Conservation (phyloP, 2,329 filamentous ascomycete species). For the Niveomyces coronatus region DNA sequence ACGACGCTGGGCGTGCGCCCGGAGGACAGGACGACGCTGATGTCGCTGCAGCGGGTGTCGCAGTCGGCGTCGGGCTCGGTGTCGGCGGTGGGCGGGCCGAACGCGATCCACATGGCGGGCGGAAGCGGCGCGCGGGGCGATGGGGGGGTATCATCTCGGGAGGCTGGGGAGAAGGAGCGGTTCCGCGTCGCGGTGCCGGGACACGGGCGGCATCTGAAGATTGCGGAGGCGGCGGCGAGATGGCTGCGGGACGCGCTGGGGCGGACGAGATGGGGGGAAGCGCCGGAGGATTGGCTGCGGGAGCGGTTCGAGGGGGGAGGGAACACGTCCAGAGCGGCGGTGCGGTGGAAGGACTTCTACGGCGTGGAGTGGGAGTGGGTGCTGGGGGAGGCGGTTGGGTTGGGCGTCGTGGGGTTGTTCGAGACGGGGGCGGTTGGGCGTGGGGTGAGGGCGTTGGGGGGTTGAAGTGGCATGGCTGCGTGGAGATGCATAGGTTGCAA, state of each 20-base stretch:
- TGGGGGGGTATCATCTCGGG: neutral
- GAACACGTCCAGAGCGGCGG: conserved; percentile 25
- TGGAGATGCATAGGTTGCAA: too few species aligned
- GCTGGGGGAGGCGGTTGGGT: conserved; percentile 58
- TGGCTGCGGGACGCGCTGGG: conserved; percentile 51
- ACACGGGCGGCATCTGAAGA: conserved; percentile 56
- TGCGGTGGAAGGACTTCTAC: conserved; percentile 56
- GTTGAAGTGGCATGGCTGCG: conserved; percentile 10
- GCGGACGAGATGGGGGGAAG: conserved; percentile 51
- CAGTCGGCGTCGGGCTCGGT: conserved; percentile 57
- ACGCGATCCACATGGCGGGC: conserved; percentile 53
- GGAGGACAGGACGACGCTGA: conserved; percentile 44
- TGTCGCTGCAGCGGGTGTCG: conserved; percentile 52
- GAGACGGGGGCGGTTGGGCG: conserved; percentile 64
- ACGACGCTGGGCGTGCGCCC: conserved; percentile 36
- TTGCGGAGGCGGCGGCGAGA: conserved; percentile 49
- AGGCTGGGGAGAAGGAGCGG: conserved; percentile 12
- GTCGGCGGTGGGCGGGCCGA: conserved; percentile 58
- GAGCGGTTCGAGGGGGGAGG: conserved; percentile 63
- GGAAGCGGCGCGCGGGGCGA: conserved; percentile 35
- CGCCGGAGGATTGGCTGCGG: conserved; percentile 48
- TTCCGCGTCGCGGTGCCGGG: conserved; percentile 55
- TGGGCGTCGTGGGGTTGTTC: conserved; percentile 63
- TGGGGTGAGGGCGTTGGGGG: conserved; percentile 42
- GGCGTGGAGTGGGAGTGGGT: conserved; percentile 64